phyloP scores from a whole-genome alignment of 2,329 filamentous ascomycete species.

The Oidium heveae region DNA sequence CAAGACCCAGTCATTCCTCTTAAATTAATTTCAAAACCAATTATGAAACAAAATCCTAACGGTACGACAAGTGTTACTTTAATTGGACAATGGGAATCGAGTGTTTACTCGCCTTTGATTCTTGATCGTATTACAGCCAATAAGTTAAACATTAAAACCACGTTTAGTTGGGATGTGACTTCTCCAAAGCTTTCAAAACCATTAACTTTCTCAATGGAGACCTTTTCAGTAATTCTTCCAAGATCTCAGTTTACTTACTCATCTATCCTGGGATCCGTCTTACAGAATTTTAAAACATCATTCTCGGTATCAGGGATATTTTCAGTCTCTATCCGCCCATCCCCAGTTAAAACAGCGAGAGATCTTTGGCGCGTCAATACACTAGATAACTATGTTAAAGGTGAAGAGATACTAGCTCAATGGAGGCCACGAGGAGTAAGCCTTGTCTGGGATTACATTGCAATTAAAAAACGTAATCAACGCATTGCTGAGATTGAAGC shows the following conservation, averaged over 20 bases:
- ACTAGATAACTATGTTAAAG: constrained; percentile 84
- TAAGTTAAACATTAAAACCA: constrained; percentile 74
- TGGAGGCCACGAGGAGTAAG: constrained; percentile 84
- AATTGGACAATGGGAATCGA: constrained; percentile 91
- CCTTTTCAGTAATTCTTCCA: constrained; percentile 63
- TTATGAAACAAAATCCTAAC: constrained; percentile 65
- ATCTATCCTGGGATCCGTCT: constrained; percentile 68
- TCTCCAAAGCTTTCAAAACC: constrained; percentile 68
- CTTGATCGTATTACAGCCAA: constrained; percentile 88
- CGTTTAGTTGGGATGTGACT: constrained; percentile 61
- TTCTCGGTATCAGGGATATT: constrained; percentile 74
- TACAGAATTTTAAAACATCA: constrained; percentile 63
- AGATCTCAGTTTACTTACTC: constrained; percentile 65
- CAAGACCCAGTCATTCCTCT: constrained; percentile 50
- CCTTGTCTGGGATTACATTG: constrained; percentile 68
- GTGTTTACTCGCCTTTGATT: constrained; percentile 69
- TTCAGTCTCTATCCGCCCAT: constrained; percentile 61
- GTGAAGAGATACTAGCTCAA: constrained; percentile 60
- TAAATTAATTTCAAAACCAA: constrained; percentile 51
- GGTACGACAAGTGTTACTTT: constrained; percentile 72
- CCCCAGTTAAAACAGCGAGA: constrained; percentile 70
- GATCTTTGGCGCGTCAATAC: constrained; percentile 96
- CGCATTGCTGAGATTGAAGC: constrained; percentile 61
- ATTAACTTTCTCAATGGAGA: constrained; percentile 62
- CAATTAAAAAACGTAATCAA: constrained; percentile 44